Evolutionary conservation across 2,329 filamentous ascomycete genomes (phyloP).

Genomic region (Talaromyces sp.): DNA sequence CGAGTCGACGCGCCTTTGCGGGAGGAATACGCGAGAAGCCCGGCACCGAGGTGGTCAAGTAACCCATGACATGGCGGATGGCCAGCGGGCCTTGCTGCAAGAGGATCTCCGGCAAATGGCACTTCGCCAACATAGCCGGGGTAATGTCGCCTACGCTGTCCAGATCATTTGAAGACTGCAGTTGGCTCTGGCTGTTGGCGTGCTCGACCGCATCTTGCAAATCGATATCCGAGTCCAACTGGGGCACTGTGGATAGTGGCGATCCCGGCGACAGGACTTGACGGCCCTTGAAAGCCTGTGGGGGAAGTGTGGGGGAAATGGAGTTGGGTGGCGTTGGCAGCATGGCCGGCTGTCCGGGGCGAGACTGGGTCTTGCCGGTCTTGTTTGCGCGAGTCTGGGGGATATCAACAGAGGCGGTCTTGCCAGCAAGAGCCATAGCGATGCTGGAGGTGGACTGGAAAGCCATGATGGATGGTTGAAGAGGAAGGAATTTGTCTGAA

Average conservation of each 20-base stretch:
- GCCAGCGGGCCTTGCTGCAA: slow-evolving; percentile 86
- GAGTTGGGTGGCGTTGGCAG: slow-evolving; percentile 93
- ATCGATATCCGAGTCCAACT: slow-evolving; percentile 84
- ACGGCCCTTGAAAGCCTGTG: slow-evolving; percentile 75
- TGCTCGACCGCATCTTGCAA: slow-evolving; percentile 69
- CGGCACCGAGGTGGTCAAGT: slow-evolving; percentile 88
- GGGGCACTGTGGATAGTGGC: slow-evolving; percentile 48
- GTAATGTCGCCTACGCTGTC: slow-evolving; percentile 85
- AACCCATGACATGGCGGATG: slow-evolving; percentile 93
- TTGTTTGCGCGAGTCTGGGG: slow-evolving; percentile 46
- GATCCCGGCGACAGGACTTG: slow-evolving; percentile 42
- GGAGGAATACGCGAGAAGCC: slow-evolving; percentile 88
- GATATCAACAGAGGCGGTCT: slow-evolving; percentile 54
- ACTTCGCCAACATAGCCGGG: slow-evolving; percentile 79
- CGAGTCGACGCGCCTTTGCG: slow-evolving; percentile 84
- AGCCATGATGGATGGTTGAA: slow-evolving; percentile 45
- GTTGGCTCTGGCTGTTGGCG: slow-evolving; percentile 48
- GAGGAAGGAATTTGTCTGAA: slow-evolving; percentile 9
- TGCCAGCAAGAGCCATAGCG: slow-evolving; percentile 54
- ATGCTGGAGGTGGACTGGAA: slow-evolving; percentile 49
- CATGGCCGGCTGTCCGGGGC: slow-evolving; percentile 39
- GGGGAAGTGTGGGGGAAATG: slow-evolving; percentile 83
- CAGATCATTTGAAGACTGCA: slow-evolving; percentile 52
- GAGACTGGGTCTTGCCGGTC: slow-evolving; percentile 34
- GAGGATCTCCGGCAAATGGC: slow-evolving; percentile 88